phyloP scores from a whole-genome alignment of 495 filamentous ascomycete genomes.

The Tuber indicum region DNA sequence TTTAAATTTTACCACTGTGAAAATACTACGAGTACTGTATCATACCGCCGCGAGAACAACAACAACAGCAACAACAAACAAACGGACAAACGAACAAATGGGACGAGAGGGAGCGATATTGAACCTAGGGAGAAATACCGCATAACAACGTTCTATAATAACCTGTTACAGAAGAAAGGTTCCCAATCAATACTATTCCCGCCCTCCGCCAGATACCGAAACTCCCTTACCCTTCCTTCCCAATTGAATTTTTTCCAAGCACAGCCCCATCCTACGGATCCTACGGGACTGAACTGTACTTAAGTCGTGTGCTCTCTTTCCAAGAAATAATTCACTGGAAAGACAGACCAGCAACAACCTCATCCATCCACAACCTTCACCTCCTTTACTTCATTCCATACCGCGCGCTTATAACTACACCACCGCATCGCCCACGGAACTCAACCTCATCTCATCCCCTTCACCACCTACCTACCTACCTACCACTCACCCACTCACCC shows the following conservation, averaged over 20 bases:
- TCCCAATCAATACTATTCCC: neutral
- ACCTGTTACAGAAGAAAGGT: neutral
- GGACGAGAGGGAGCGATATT: neutral
- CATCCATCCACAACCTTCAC: neutral
- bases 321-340: neutral
- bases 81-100: neutral
- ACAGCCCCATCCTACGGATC: conserved; percentile 3
- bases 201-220: conserved; percentile 3
- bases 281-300: neutral
- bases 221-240: neutral
- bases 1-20: neutral
- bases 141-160: conserved; percentile 1
- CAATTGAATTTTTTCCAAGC: neutral
- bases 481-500: neutral
- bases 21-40: neutral
- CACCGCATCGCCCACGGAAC: neutral
- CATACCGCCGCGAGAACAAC: neutral
- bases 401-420: neutral
- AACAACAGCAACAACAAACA: neutral
- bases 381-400: neutral
- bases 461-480: neutral
- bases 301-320: conserved; percentile 5
- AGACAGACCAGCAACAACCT: neutral
- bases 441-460: neutral
- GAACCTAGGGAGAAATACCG: neutral